A percentile compares a stretch with the other conserved stretches of the same genome.
Evolutionary conservation across 495 filamentous ascomycete genomes (phyloP).

Genomic region (Podospora bellae-mahoneyi): DNA sequence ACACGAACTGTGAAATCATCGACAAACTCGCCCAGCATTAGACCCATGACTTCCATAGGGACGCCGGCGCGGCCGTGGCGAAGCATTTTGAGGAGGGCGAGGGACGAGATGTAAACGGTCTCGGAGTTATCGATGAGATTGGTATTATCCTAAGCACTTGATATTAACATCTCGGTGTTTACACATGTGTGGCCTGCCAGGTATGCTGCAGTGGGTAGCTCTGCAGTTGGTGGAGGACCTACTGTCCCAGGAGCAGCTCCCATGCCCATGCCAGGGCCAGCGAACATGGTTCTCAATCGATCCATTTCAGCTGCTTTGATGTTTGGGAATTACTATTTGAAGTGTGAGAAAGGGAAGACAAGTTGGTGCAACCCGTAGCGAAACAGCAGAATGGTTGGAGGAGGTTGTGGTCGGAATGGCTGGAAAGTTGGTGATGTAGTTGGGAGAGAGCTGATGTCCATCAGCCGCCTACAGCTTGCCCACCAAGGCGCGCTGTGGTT

Average conservation of each 20-base stretch:
- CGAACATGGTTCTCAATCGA: slow-evolving; percentile 76
- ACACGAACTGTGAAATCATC: slow-evolving; percentile 98
- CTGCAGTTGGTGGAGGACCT: slow-evolving; percentile 40
- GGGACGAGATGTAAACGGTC: slow-evolving; percentile 97
- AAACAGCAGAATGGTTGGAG: background rate
- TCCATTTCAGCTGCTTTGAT: slow-evolving; percentile 58
- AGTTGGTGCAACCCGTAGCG: background rate
- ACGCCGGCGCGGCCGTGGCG: slow-evolving; percentile 95
- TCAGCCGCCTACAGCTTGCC: slow-evolving; percentile 14
- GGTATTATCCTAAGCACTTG: slow-evolving; percentile 63
- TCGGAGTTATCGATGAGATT: slow-evolving; percentile 97
- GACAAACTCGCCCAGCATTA: slow-evolving; percentile 98
- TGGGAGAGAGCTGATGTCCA: slow-evolving; percentile 13
- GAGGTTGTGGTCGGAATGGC: background rate
- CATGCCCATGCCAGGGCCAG: slow-evolving; percentile 72
- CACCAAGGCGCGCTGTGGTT: slow-evolving; percentile 19
- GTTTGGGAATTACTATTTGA: background rate
- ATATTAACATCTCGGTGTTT: background rate
- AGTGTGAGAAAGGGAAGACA: background rate
- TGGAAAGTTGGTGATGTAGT: slow-evolving; percentile 15
- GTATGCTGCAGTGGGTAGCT: background rate
- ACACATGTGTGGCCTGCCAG: slow-evolving; percentile 13
- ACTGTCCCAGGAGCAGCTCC: slow-evolving; percentile 72
- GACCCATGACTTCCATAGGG: slow-evolving; percentile 99
- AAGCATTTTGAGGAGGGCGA: slow-evolving; percentile 97